Base-by-base conservation (phyloP, 257 asterid genomes). In the Nicotiana benthamiana region DNA sequence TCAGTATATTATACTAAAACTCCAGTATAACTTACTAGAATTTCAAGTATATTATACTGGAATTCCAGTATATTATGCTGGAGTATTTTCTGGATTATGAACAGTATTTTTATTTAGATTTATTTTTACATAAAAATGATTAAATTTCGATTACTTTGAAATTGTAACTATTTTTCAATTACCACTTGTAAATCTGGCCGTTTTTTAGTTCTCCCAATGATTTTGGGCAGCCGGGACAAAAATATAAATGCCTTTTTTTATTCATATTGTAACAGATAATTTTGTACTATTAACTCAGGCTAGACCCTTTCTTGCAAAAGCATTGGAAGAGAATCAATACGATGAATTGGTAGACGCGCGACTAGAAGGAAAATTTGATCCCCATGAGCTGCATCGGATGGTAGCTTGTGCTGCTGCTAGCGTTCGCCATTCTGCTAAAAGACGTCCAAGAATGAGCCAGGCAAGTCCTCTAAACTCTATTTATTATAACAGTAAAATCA, bases 391-490 rank as follows among this genome's bases (percentile, higher is more conserved):
- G 79, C 83, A 92, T 76, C 89, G 83, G 8, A 88, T 94, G 94
- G 87, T 86, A 2, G 80, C 94, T 0, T 90, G 97, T 70, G 97
- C 95, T 4, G 90, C 95, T 6, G 96, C 96, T 22, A 85, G 95
- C 57, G 86, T 94, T 75, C 98, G 97, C 9, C 97, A 94, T 87
- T 94, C 98, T 0, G 96, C 97, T 2, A 86, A 93, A 85, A 87
- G 93, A 83, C 98, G 98, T 40, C 97, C 98, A 4, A 93, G 84
- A 81, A 94, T 94, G 98, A 90, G 97, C 83, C 98, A 94, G 92
- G 98, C 91, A 81, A 22, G 34, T 40, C 9, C 9, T 24, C 28
- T 0, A 20, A 40, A 70, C 48, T 61, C 60, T 6, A 43, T 72
- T 0, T 6, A 24, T 24, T 15, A 70, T 0, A 20, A 20, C 13